Evolutionary conservation across 2,329 filamentous ascomycete genomes (phyloP), one percentile per base, ranked within the genome.

Genomic region (Bertia moriformis): DNA sequence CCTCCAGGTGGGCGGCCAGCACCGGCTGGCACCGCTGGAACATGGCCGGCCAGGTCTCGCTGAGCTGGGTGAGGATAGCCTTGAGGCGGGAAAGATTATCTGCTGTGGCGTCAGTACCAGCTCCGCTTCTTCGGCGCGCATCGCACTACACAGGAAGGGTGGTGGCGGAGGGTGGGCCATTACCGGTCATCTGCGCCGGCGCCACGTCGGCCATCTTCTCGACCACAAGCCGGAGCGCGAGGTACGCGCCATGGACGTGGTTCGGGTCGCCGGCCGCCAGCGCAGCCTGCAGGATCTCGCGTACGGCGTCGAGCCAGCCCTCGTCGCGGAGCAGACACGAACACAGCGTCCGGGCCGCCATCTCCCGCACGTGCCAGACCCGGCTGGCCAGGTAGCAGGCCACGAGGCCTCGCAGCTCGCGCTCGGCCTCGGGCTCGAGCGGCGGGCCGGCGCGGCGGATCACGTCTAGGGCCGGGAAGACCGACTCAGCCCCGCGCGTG

Each of bases 391-490:
- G 64, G 40, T 88, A 77, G 32, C 63, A 65, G 4, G 68, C 56
- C 4, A 89, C 73, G 37, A 71, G 65, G 3, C 56, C 49, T 46
- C 72, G 67, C 4, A 87, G 69, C 37, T 70, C 63, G 2, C 69
- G 62, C 42, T 72, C 58, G 2, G 65, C 53, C 18, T 70, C 65
- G n/a, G n/a, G n/a, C n/a, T n/a, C n/a, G n/a, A n/a, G n/a, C 0
- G 83, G 82, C 1, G 83, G 75, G 0, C 75, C 73, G 10, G 79
- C 78, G 39, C 83, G 71, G 38, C 83, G 74, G 38, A 91, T 68
- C 24, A 93, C 82, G 47, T 89, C 83, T n/a, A 93, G 61, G 1
- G 82, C 83, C 0, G 85, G 84, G 49, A 91, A 89, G 2, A 89
- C 81, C 0, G 78, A 79, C 56, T 88, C 82, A 4, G 74, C 71